These are phyloP conservation scores for Xylaria polymorpha DNA, from an alignment of 2,329 filamentous ascomycete species.

Conservation along the genomic window DNA sequence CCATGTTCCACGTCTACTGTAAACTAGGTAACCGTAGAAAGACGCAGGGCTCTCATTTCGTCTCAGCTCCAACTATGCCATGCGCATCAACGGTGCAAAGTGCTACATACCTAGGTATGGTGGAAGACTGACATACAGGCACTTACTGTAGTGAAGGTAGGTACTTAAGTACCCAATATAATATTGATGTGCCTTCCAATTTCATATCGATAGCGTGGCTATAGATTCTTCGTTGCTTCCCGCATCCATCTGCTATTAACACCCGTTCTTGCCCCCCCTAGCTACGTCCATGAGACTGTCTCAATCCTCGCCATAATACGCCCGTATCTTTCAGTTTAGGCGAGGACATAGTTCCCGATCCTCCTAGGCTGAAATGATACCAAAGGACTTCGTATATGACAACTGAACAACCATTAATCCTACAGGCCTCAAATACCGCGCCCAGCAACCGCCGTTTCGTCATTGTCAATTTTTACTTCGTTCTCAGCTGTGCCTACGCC, in stretches of 20 bases:
- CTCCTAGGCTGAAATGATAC: not conserved
- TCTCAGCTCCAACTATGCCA: not conserved
- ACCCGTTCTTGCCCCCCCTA: not conserved
- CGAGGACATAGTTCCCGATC: too few species aligned
- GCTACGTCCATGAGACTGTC: not conserved
- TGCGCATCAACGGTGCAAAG: not conserved
- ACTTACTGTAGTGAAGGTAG: too few species aligned
- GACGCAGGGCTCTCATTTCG: too few species aligned
- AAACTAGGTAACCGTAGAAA: too few species aligned
- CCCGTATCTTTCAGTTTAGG: not conserved
- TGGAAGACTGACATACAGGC: too few species aligned
- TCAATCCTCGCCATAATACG: not conserved
- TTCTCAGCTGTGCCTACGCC: not conserved
- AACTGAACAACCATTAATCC: constrained; percentile 1
- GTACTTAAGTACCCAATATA: too few species aligned
- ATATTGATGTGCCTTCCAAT: constrained; percentile 2
- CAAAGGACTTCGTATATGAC: not conserved
- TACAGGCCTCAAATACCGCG: not conserved
- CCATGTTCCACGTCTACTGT: not conserved
- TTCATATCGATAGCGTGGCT: not conserved
- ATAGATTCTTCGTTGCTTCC: not conserved
- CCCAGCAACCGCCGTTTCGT: not conserved
- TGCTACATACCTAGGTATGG: too few species aligned
- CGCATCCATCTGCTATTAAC: not conserved
- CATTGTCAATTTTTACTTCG: not conserved